Evolutionary conservation across 306 rosid species (phyloP).

Genomic region (Gillenia trifoliata): DNA sequence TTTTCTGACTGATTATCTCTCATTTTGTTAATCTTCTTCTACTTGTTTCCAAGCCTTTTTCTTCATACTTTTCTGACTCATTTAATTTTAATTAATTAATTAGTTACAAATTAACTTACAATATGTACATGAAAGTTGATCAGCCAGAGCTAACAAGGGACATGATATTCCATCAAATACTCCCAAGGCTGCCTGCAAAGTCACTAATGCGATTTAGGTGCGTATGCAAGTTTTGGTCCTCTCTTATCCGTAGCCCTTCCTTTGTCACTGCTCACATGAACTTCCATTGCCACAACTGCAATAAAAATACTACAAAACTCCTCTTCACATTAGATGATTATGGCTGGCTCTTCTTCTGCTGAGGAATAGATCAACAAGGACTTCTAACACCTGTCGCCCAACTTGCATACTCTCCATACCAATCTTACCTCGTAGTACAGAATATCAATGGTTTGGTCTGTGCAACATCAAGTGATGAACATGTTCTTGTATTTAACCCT

Average conservation of each 20-base stretch:
- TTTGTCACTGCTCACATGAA: background rate
- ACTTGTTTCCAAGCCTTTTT: too few species aligned
- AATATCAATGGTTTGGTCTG: background rate
- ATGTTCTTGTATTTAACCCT: background rate
- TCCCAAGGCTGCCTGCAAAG: background rate
- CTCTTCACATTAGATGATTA: background rate
- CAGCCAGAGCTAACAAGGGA: background rate
- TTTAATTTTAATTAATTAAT: too few species aligned
- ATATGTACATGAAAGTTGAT: background rate
- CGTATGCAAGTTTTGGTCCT: conserved; percentile 1
- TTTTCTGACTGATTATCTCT: background rate
- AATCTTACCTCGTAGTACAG: background rate
- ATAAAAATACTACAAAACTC: background rate
- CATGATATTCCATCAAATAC: background rate
- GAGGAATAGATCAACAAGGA: background rate
- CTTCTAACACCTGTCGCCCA: background rate
- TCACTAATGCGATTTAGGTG: background rate
- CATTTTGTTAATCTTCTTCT: background rate
- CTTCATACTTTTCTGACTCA: too few species aligned
- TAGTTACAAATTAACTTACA: background rate
- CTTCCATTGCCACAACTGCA: background rate
- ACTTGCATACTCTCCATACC: background rate
- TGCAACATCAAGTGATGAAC: background rate
- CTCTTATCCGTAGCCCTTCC: conserved; percentile 3
- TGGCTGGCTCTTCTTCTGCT: background rate